A percentile compares a stretch with the other conserved stretches of the same genome.
These are phyloP conservation scores for Tolypocladium capitatum DNA, from an alignment of 2,329 filamentous ascomycete species.

Conservation along the genomic window DNA sequence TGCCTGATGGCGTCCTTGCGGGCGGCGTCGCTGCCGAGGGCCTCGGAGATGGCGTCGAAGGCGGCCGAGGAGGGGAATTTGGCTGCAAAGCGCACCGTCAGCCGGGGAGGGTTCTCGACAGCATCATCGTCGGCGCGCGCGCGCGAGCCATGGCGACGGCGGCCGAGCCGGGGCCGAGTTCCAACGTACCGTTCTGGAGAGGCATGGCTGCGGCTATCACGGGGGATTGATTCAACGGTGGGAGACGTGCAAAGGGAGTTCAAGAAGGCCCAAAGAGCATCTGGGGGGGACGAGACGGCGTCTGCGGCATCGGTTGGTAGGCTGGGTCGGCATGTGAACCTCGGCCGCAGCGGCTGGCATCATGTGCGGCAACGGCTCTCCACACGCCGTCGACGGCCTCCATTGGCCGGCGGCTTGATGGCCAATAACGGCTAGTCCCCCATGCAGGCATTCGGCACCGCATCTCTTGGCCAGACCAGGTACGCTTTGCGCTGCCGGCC, in stretches of 20 bases:
- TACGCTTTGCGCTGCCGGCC: neutral
- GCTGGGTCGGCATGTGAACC: slow-evolving; percentile 17
- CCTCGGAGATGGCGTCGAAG: slow-evolving; percentile 74
- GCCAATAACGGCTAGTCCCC: too few relatives aligned
- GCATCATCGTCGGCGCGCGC: neutral
- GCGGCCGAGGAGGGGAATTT: slow-evolving; percentile 81
- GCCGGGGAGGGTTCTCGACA: neutral
- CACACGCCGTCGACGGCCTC: too few relatives aligned
- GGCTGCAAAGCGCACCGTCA: slow-evolving; percentile 31
- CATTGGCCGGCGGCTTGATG: neutral
- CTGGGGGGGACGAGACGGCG: slow-evolving; percentile 1
- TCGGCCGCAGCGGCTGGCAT: slow-evolving; percentile 13
- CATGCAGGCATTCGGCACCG: too few relatives aligned
- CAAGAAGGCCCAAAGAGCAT: slow-evolving; percentile 1
- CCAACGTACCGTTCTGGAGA: slow-evolving; percentile 51
- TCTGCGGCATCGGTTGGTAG: neutral
- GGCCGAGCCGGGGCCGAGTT: neutral
- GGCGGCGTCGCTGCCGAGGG: slow-evolving; percentile 58
- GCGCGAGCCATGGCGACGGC: neutral
- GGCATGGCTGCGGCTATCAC: slow-evolving; percentile 37
- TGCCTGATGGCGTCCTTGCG: slow-evolving; percentile 82
- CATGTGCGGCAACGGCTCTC: neutral
- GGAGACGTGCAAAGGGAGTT: slow-evolving; percentile 1
- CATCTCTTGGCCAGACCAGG: neutral
- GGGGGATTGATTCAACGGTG: neutral